Evolutionary conservation across 2,329 filamentous ascomycete genomes (phyloP).

Genomic region (Sclerotinia trifoliorum): DNA sequence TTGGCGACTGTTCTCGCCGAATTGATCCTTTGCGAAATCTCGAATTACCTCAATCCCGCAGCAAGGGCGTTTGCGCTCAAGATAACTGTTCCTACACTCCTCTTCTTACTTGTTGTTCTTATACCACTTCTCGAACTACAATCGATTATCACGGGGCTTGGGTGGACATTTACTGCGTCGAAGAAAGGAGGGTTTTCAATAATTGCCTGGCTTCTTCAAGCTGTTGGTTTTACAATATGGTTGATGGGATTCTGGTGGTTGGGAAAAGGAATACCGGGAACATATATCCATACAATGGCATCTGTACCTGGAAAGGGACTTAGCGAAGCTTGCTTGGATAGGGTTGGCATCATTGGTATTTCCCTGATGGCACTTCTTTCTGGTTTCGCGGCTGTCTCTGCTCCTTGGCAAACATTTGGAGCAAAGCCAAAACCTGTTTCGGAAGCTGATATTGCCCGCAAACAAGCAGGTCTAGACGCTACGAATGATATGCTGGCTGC

Average conservation of each 20-base stretch:
- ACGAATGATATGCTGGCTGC: conserved; percentile 75
- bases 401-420: conserved; percentile 80
- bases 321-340: conserved; percentile 55
- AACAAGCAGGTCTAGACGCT: conserved; percentile 74
- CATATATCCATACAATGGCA: conserved; percentile 48
- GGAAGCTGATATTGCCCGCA: conserved; percentile 72
- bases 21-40: conserved; percentile 80
- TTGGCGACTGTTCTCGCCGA: conserved; percentile 76
- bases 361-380: conserved; percentile 84
- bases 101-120: conserved; percentile 70
- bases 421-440: conserved; percentile 63
- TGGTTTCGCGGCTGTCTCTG: conserved; percentile 84
- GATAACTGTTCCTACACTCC: conserved; percentile 66
- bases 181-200: conserved; percentile 56
- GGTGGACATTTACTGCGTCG: conserved; percentile 62
- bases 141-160: conserved; percentile 48
- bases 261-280: conserved; percentile 60
- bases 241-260: conserved; percentile 74
- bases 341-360: conserved; percentile 82
- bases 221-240: conserved; percentile 64
- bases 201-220: conserved; percentile 63
- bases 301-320: conserved; percentile 42
- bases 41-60: conserved; percentile 66
- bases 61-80: conserved; percentile 68
- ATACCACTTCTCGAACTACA: conserved; percentile 80